Evolutionary conservation across 345 rosid species (phyloP).

Genomic region (Brassica rapa): DNA sequence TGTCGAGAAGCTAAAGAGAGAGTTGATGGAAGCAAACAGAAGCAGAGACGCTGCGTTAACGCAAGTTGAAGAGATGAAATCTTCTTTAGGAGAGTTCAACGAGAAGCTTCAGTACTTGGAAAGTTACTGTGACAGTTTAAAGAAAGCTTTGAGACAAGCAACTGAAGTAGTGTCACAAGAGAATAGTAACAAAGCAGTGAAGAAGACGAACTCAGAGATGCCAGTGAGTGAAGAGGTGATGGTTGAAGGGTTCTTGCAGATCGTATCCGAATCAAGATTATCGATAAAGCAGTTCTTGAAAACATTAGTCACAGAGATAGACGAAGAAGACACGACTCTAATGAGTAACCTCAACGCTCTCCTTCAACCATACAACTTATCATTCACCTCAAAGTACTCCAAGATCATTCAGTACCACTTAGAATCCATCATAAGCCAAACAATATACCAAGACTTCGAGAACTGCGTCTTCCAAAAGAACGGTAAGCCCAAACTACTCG

Average conservation of each 20-base stretch:
- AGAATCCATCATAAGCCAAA: slow-evolving; percentile 80
- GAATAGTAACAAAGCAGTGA: background rate
- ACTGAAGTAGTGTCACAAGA: slow-evolving; percentile 9
- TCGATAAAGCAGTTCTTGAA: slow-evolving; percentile 93
- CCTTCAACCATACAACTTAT: slow-evolving; percentile 64
- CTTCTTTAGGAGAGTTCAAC: slow-evolving; percentile 69
- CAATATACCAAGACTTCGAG: slow-evolving; percentile 88
- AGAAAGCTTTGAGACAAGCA: slow-evolving; percentile 54
- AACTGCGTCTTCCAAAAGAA: slow-evolving; percentile 75
- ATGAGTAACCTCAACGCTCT: slow-evolving; percentile 61
- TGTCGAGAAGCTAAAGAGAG: slow-evolving; percentile 51
- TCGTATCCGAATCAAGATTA: slow-evolving; percentile 87
- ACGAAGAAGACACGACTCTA: slow-evolving; percentile 59
- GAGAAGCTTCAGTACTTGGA: slow-evolving; percentile 86
- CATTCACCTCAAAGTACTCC: slow-evolving; percentile 63
- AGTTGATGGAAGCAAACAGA: slow-evolving; percentile 73
- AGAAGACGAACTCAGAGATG: slow-evolving; percentile 42
- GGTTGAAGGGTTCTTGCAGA: slow-evolving; percentile 93
- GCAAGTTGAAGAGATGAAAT: slow-evolving; percentile 79
- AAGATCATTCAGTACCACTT: slow-evolving; percentile 74
- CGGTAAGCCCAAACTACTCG: slow-evolving; percentile 71
- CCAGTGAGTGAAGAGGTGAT: slow-evolving; percentile 88
- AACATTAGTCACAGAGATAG: slow-evolving; percentile 66
- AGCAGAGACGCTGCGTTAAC: slow-evolving; percentile 68
- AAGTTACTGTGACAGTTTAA: slow-evolving; percentile 76